These are phyloP conservation scores for cucumber (Cucumis sativus) DNA, from an alignment of 306 rosid species.

Conservation along the genomic window Cucumber_9930_V3 NC_026658.2:10886001-10886500, in stretches of 20 bases:
- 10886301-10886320: slow-evolving; percentile 29
- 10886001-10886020: too few species aligned
- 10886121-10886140: too few species aligned
- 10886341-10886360: slow-evolving; percentile 40
- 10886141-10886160: too few species aligned
- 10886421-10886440: slow-evolving; percentile 40
- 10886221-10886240: too few species aligned
- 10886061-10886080: too few species aligned
- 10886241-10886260: not conserved
- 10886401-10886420: slow-evolving; percentile 17
- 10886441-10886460: slow-evolving; percentile 45
- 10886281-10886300: slow-evolving; percentile 33
- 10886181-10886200: too few species aligned
- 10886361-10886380: slow-evolving; percentile 21
- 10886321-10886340: slow-evolving; percentile 29
- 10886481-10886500: not conserved
- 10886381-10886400: slow-evolving; percentile 25
- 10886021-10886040: too few species aligned
- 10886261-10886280: slow-evolving; percentile 15
- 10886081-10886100: too few species aligned
- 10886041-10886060: too few species aligned
- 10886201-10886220: too few species aligned
- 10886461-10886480: not conserved
- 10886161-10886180: too few species aligned
- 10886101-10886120: too few species aligned